Conservation (phyloP, 2,329 filamentous ascomycete genomes). For the Lasiodiplodia theobromae region DNA sequence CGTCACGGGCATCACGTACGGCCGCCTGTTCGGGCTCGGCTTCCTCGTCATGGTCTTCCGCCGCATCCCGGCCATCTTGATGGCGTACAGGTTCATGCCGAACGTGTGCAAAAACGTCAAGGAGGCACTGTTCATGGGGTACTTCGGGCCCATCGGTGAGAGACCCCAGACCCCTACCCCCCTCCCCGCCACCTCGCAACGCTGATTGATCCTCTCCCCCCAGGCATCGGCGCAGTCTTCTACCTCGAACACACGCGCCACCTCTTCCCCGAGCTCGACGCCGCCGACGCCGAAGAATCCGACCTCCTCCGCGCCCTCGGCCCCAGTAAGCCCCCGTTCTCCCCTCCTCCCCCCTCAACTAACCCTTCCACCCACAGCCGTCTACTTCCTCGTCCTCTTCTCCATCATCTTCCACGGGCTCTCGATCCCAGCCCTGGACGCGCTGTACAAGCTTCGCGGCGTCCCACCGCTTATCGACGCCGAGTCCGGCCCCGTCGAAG, state of each 20-base stretch:
- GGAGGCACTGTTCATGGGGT: slow-evolving; percentile 68
- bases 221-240: slow-evolving; percentile 54
- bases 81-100: slow-evolving; percentile 64
- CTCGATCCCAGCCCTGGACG: slow-evolving; percentile 55
- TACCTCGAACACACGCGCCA: slow-evolving; percentile 56
- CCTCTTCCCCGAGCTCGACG: slow-evolving; percentile 51
- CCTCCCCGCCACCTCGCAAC: no score
- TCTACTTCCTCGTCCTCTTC: slow-evolving; percentile 56
- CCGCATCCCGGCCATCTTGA: slow-evolving; percentile 63
- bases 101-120: slow-evolving; percentile 60
- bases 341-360: slow-evolving; percentile 12
- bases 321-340: slow-evolving; percentile 33
- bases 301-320: slow-evolving; percentile 49
- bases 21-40: slow-evolving; percentile 60
- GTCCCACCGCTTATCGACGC: slow-evolving; percentile 36
- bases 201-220: no score
- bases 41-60: slow-evolving; percentile 63
- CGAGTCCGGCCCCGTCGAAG: not conserved
- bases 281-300: slow-evolving; percentile 51
- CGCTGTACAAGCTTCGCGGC: slow-evolving; percentile 49
- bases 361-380: slow-evolving; percentile 34
- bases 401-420: slow-evolving; percentile 58
- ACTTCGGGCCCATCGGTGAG: slow-evolving; percentile 56
- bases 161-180: no score
- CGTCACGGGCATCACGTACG: slow-evolving; percentile 51